These are phyloP conservation scores for Endothia cerciana DNA, from an alignment of 2,329 filamentous ascomycete genomes.

Conservation along the genomic window DNA sequence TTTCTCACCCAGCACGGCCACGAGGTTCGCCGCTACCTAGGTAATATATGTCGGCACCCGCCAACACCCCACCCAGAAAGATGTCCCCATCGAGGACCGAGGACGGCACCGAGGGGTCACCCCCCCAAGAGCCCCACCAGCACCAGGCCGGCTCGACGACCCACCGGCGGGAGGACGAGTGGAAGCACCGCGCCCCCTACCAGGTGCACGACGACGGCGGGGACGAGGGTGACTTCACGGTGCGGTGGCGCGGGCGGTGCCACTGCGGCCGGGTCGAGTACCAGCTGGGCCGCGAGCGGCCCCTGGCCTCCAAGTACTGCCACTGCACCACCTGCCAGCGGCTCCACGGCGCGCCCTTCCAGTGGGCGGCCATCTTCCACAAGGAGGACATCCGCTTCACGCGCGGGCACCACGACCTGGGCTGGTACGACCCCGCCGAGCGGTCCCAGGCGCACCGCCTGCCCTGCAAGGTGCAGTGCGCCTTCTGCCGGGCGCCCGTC, in stretches of 20 bases:
- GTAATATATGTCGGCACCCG: not conserved
- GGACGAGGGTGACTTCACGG: constrained; percentile 37
- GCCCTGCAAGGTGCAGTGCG: constrained; percentile 81
- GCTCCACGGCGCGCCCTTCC: constrained; percentile 82
- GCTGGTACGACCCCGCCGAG: constrained; percentile 71
- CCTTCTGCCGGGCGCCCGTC: constrained; percentile 74
- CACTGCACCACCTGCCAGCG: constrained; percentile 83
- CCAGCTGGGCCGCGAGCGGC: constrained; percentile 68
- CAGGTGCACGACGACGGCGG: constrained; percentile 30
- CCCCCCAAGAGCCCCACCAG: constrained; percentile 32
- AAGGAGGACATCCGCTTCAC: constrained; percentile 76
- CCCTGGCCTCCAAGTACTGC: constrained; percentile 77
- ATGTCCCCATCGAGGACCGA: constrained; percentile 3
- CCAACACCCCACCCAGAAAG: not conserved
- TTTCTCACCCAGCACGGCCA: not conserved
- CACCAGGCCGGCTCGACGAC: constrained; percentile 34
- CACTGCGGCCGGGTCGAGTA: constrained; percentile 80
- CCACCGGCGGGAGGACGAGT: constrained; percentile 33
- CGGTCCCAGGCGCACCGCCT: constrained; percentile 68
- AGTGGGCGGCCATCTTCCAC: constrained; percentile 88
- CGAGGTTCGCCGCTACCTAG: not conserved
- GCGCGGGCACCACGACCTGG: constrained; percentile 64
- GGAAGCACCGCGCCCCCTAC: constrained; percentile 36
- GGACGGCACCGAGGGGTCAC: constrained; percentile 24
- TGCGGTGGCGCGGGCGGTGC: constrained; percentile 51